These are phyloP conservation scores for Halophytophthora polymorphica DNA, from an alignment of 352 stramenopile species.

Conservation along the genomic window DNA sequence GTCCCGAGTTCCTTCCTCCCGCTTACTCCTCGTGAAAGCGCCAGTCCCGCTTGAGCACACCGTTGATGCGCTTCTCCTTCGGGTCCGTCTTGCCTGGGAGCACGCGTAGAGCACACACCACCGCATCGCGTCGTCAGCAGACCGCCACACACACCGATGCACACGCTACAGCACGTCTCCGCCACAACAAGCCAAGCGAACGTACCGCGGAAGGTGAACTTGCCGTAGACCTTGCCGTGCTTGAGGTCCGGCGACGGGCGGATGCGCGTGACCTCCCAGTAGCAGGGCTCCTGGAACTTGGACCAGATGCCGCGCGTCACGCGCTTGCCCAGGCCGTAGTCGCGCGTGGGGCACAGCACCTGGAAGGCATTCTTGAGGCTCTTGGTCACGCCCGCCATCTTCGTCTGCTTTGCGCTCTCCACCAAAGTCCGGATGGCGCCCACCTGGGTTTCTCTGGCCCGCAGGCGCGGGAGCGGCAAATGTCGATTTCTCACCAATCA, in stretches of 20 bases:
- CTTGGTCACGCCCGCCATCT: slow-evolving; percentile 37
- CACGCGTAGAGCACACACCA: background rate
- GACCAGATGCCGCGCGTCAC: slow-evolving; percentile 77
- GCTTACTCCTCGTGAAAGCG: slow-evolving; percentile 19
- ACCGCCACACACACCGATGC: slow-evolving; percentile 6
- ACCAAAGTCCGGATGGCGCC: too few relatives aligned
- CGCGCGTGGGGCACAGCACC: slow-evolving; percentile 59
- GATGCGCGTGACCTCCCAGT: slow-evolving; percentile 81
- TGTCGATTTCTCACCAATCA: slow-evolving; percentile 16
- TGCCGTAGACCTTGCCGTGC: slow-evolving; percentile 83
- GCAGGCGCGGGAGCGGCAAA: slow-evolving; percentile 5
- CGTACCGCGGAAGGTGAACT: slow-evolving; percentile 79
- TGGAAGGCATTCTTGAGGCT: slow-evolving; percentile 70
- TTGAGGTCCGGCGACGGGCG: slow-evolving; percentile 72
- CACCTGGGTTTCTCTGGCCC: slow-evolving; percentile 8
- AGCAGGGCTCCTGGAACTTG: slow-evolving; percentile 69
- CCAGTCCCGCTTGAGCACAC: slow-evolving; percentile 77
- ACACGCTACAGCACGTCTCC: background rate
- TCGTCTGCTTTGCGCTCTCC: slow-evolving; percentile 11
- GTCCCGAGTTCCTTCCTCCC: background rate
- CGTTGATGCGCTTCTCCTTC: slow-evolving; percentile 76
- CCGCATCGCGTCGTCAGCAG: background rate
- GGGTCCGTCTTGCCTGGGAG: slow-evolving; percentile 60
- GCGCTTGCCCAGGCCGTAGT: slow-evolving; percentile 67
- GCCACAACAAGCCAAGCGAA: slow-evolving; percentile 6